Base-by-base conservation (phyloP, 768 basidiomycete species). In the Russula dissimulans region DNA sequence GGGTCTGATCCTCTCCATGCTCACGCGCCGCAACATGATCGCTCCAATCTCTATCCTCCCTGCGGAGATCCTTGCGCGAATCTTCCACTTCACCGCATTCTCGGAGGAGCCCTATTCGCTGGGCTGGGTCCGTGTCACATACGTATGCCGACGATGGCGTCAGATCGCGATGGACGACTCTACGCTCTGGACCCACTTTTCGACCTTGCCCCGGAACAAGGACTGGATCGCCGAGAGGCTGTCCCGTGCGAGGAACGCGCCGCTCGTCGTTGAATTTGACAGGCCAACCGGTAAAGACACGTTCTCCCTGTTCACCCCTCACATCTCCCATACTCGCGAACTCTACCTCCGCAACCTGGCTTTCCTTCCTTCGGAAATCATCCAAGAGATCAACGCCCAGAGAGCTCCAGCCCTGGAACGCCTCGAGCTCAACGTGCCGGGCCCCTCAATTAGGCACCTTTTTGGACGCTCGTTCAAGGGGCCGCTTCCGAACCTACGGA, bases 81-180 rank as follows among this genome's bases (percentile, higher is more conserved):
- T 64, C n/a, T 64, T 64, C 43, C 54, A 34, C 17, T 22, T 57
- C 18, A 36, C 22, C 15, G 29, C 31, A 9, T 18, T 26, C 9
- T 42, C 31, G 5, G 41, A 42, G 36, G 2, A 7, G 36, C 36
- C 36, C 6, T 9, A 17, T 3, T 4, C 2, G 14, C 9, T 53
- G 15, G 51, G 38, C 26, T 53, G 51, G 51, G 31, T 41, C 26
- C 9, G 1, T 4, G 51, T 32, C 15, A 64, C 63, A 12, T 60
- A 64, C 36, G 63, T 64, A 11, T 64, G 63, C 41, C 60, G 42
- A 15, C 50, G 48, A 41, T 64, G 63, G 63, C 60, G 60, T 36
- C 48, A 56, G 8, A 45, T 60, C 15, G 51, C 63, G 14, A 26
- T 64, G 29, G 55, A 42, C 15, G 49, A 64, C 5, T 26, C 22